Base-by-base conservation (phyloP, 495 filamentous ascomycete species). In the Hypoxylon fragiforme region DNA sequence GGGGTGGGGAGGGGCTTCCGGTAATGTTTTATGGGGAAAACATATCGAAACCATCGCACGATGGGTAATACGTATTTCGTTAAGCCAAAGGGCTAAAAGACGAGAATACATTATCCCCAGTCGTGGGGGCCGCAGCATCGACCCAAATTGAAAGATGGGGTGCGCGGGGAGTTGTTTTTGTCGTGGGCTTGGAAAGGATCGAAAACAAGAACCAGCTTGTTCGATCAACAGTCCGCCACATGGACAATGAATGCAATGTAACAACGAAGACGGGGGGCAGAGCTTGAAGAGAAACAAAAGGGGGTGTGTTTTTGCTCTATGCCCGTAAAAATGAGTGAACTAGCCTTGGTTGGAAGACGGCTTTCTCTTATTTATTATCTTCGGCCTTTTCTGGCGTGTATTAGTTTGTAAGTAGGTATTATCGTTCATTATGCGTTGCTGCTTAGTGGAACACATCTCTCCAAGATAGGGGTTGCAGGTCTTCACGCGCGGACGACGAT, bases 401-500 rank as follows among this genome's bases (percentile, higher is more conserved):
- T 60, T 58, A 36, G 28, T 32, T 59, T 43, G 24, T 28, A n/a
- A n/a, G n/a, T n/a, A n/a, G n/a, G n/a, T n/a, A n/a, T n/a, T n/a
- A n/a, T n/a, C n/a, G 24, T 4, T 28, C 9, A 28, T 28, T 9
- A 28, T 28, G 24, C 24, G 24, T 28, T 28, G 6, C 57, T 62
- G 44, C 53, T 62, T 60, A 37, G 40, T 51, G 59, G 47, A 47
- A 71, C 61, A 28, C 24, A 4, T 50, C 64, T 62, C 67, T 60
- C 63, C n/a, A n/a, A n/a, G n/a, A n/a, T n/a, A n/a, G 61, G 57
- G 44, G 42, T 18, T 44, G 50, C 52, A 24, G 38, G 26, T 31
- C 41, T 58, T 58, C 50, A 77, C 45, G 67, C 58, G 60, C 86
- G 81, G 50, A 92, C 83, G 63, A 91, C 84, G 54, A 94, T 82